Percentiles rank a stretch among this genome's conserved stretches.
Evolutionary conservation across 2,329 filamentous ascomycete species (phyloP).

Genomic region (Aureobasidium zeae): DNA sequence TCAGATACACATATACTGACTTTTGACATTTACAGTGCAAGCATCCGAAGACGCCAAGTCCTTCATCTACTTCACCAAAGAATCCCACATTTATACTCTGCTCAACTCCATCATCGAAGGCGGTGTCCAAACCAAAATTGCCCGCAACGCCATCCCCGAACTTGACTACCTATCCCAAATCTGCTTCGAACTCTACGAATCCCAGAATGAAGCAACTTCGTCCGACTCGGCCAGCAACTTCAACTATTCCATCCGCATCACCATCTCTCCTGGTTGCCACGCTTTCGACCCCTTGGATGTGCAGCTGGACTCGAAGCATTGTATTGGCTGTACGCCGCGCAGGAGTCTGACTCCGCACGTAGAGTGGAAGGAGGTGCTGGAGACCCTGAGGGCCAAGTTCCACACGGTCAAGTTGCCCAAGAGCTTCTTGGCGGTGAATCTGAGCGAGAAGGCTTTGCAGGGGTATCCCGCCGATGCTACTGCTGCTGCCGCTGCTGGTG

Average conservation of each 20-base stretch:
- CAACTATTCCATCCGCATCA: slow-evolving; percentile 93
- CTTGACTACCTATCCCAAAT: slow-evolving; percentile 97
- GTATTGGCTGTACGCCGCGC: slow-evolving; percentile 87
- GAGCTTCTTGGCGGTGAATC: slow-evolving; percentile 42
- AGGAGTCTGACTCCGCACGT: slow-evolving; percentile 81
- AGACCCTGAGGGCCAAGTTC: slow-evolving; percentile 89
- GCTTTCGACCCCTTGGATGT: slow-evolving; percentile 94
- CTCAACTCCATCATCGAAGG: slow-evolving; percentile 97
- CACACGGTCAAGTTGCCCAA: slow-evolving; percentile 56
- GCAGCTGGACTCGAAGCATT: slow-evolving; percentile 90
- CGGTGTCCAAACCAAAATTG: slow-evolving; percentile 93
- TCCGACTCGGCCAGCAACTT: slow-evolving; percentile 50
- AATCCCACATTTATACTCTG: slow-evolving; percentile 96
- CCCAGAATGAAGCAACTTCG: slow-evolving; percentile 53
- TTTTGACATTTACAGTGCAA: slow-evolving; percentile 51
- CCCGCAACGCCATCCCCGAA: slow-evolving; percentile 88
- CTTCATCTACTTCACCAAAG: slow-evolving; percentile 99
- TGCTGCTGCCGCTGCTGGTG: no score
- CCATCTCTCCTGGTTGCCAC: slow-evolving; percentile 90
- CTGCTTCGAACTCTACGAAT: slow-evolving; percentile 96
- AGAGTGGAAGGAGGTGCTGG: slow-evolving; percentile 95
- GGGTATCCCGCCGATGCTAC: no score
- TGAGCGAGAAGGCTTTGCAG: slow-evolving; percentile 40
- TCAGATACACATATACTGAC: not conserved
- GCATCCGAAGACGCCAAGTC: slow-evolving; percentile 88